Conservation (phyloP, 306 rosid genomes). For the Citrullus colocynthis region DNA sequence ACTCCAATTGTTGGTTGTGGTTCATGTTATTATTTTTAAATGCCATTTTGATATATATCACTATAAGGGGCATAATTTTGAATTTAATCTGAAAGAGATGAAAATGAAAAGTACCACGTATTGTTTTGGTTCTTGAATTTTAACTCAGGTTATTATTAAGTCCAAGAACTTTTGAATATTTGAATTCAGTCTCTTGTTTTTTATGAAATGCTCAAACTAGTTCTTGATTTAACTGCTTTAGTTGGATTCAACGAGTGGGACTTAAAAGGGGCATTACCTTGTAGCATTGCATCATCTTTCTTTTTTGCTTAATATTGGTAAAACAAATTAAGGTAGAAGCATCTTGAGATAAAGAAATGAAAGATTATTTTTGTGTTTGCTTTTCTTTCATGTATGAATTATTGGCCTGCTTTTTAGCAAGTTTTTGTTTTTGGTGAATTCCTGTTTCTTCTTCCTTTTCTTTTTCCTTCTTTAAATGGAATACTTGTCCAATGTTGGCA, state of each 20-base stretch:
- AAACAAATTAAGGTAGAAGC: neutral
- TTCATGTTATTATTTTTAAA: neutral
- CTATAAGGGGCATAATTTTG: neutral
- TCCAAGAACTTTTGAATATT: neutral
- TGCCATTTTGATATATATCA: neutral
- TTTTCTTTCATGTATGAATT: neutral
- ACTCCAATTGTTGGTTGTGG: neutral
- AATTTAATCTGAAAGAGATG: neutral
- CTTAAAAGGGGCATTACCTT: neutral
- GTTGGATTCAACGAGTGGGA: neutral
- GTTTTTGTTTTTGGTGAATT: neutral
- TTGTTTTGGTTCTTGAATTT: neutral
- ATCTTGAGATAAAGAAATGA: neutral
- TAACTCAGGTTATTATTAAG: neutral
- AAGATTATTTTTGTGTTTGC: neutral
- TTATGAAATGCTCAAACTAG: neutral
- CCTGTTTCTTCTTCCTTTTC: neutral
- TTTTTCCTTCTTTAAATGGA: neutral
- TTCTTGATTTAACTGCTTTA: neutral
- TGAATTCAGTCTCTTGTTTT: neutral
- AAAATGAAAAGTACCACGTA: neutral
- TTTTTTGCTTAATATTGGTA: neutral
- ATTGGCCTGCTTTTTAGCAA: neutral
- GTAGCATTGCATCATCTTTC: neutral
- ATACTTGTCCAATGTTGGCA: neutral